phyloP scores from a whole-genome alignment of 805 yeast species.

The Teunomyces barrocoloradensis region DNA sequence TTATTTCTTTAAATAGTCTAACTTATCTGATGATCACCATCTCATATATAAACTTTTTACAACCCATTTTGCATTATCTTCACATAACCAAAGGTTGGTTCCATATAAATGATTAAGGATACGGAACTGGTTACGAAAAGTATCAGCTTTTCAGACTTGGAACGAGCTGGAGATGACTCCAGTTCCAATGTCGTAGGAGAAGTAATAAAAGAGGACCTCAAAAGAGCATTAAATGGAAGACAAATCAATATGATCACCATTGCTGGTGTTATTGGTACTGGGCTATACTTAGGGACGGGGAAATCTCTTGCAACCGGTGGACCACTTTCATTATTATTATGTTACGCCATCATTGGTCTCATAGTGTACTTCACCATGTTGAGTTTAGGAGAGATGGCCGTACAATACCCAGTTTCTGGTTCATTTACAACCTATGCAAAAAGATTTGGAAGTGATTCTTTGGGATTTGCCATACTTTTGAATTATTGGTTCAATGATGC shows the following conservation, averaged over 20 bases:
- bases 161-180: conserved; percentile 7
- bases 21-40: no score
- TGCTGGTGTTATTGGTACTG: conserved; percentile 38
- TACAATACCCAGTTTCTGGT: conserved; percentile 54
- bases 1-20: no score
- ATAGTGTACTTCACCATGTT: conserved; percentile 54
- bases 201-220: conserved; percentile 7
- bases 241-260: conserved; percentile 35
- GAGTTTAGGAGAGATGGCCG: conserved; percentile 56
- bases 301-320: conserved; percentile 31
- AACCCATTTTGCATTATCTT: no score
- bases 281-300: conserved; percentile 33
- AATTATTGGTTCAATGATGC: conserved; percentile 55
- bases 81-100: background rate
- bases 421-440: conserved; percentile 50
- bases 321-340: conserved; percentile 29
- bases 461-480: conserved; percentile 51
- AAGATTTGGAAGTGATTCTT: conserved; percentile 48
- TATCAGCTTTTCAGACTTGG: conserved; percentile 5
- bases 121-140: background rate
- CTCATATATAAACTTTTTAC: no score
- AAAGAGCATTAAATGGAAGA: conserved; percentile 15
- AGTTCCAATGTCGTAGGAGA: conserved; percentile 5
- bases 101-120: background rate
- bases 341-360: conserved; percentile 35